Evolutionary conservation across 1,139 yeast species (phyloP), one percentile per base, ranked within the genome.

Genomic region (Debaryomyces robertsiae): DNA sequence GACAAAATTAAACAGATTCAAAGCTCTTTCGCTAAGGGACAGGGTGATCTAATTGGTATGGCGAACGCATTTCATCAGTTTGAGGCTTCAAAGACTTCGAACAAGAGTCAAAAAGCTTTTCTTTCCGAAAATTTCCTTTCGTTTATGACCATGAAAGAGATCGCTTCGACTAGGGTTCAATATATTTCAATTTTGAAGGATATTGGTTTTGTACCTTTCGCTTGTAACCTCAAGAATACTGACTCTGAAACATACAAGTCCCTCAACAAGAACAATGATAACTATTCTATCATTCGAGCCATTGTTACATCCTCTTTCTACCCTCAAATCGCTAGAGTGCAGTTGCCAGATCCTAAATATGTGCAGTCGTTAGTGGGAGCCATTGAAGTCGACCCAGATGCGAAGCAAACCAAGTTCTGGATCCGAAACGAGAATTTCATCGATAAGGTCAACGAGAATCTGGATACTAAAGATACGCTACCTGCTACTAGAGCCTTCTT

Each of bases 281-380:
- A 83, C 49, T 61, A 63, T 30, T 60, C 73, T 4, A 67, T 90
- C 2, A 54, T 89, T 3, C 71, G 82, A 28, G 79, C 95, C 0
- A 73, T 91, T 1, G 64, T 90, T 17, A 82, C 95, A 0, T 95
- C 95, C 2, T 75, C 96, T 0, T 79, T 83, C 53, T 85, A 84
- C 52, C 98, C 98, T 0, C 84, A 86, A 41, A 69, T 89, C 28
- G 90, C 94, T 0, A 74, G 90, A 45, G 87, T 89, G 3, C 89
- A 84, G 50, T 68, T 81, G 27, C 98, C 98, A 0, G 90, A 87
- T 47, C 80, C 91, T 6, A 87, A 85, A 52, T 93, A 69, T 57
- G 69, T 81, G 39, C 77, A 81, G 33, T 80, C 89, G 1, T 68
- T 83, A 25, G 76, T 82, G 2, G 98, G 98, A 25, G 77, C 97